phyloP scores from a whole-genome alignment of 306 rosid genomes.

The Ammopiptanthus mongolicus region DNA sequence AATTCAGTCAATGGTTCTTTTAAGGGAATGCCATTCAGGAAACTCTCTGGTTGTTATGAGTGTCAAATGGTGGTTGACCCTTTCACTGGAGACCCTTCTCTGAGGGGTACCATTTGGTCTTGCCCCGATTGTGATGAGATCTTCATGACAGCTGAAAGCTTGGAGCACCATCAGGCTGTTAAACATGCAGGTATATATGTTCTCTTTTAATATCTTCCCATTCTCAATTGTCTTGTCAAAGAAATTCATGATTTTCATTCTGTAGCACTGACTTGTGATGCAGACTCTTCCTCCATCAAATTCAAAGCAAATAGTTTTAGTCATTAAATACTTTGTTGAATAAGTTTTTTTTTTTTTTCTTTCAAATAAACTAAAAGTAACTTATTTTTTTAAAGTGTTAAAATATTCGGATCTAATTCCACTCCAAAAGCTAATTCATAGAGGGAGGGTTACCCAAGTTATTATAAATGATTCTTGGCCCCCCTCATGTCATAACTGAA shows the following conservation, averaged over 20 bases:
- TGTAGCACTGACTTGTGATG: not conserved
- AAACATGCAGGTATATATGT: slow-evolving; percentile 71
- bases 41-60: slow-evolving; percentile 91
- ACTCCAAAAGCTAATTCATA: too few species aligned
- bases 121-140: slow-evolving; percentile 89
- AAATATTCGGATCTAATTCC: too few species aligned
- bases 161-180: slow-evolving; percentile 78
- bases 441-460: too few species aligned
- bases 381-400: too few species aligned
- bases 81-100: slow-evolving; percentile 75
- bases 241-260: not conserved
- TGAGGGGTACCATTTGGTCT: slow-evolving; percentile 67
- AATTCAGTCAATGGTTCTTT: slow-evolving; percentile 55
- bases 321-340: too few species aligned
- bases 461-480: too few species aligned
- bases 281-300: not conserved
- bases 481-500: too few species aligned
- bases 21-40: slow-evolving; percentile 81
- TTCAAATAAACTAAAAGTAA: too few species aligned
- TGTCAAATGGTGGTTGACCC: slow-evolving; percentile 96
- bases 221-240: not conserved
- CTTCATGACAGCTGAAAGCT: slow-evolving; percentile 65
- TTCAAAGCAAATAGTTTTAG: not conserved
- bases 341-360: too few species aligned
- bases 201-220: not conserved